Base-by-base conservation (phyloP, 192 early-diverging fungal genomes). In the Linnemannia zychae region DNA sequence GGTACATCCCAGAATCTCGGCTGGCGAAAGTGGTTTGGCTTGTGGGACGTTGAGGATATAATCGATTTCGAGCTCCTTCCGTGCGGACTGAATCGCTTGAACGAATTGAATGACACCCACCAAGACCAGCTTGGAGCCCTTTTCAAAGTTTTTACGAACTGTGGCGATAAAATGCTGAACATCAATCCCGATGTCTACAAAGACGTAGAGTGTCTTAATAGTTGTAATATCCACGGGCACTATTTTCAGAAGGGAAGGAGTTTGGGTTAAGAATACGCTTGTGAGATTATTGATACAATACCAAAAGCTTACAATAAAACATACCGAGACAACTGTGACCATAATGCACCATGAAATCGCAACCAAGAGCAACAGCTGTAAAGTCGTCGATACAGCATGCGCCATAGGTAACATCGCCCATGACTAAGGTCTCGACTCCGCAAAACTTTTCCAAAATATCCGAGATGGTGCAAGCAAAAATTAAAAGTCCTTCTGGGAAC, bases 381-480 rank as follows among this genome's bases (percentile, higher is more conserved):
- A 94, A 99, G 82, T 99, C 99, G 87, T 99, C 99, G 17, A 99
- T 92, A 85, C 99, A 99, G 83, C 99, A 99, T 9, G 99, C 99
- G 24, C 99, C 99, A 79, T 99, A 99, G 0, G 99, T 99, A 0
- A 99, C 99, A 84, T 99, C 99, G 38, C 97, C 98, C 97, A 99
- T 98, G 37, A 99, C 94, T 17, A 99, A 90, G 9, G 97, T 97
- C 76, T 99, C 97, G 0, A 97, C 97, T 11, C 90, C 86, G 77
- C 94, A 93, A 82, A 96, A 98, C 68, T 91, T 88, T 91, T 97
- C 95, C 20, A 99, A 79, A 73, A 99, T 99, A 79, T 99, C 99
- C 11, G 96, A 88, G 31, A 99, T 98, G 0, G 94, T 92, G 63
- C 97, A 95, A 4, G 98, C 95, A 90, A 96, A 99, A 86, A 99